Conservation (phyloP, 2,329 filamentous ascomycete species). For the Sordariomycetes sp. region DNA sequence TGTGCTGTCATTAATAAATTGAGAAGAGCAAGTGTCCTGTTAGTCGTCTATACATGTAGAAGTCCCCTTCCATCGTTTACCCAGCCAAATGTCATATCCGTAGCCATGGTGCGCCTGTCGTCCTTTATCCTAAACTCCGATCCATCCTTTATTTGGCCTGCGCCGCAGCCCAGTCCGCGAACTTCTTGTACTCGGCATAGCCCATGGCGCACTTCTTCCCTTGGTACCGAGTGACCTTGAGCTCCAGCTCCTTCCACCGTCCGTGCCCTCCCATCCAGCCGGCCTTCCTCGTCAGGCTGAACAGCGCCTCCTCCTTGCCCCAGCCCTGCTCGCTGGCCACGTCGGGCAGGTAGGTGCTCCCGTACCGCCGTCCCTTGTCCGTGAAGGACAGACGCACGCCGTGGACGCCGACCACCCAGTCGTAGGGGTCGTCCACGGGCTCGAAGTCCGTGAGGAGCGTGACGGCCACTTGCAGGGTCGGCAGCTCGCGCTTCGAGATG, state of each 20-base stretch:
- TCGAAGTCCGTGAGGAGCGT: slow-evolving; percentile 86
- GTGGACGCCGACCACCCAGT: slow-evolving; percentile 82
- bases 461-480: slow-evolving; percentile 54
- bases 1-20: too few species aligned
- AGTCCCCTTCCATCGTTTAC: too few species aligned
- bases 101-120: too few species aligned
- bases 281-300: slow-evolving; percentile 88
- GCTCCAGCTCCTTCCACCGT: slow-evolving; percentile 69
- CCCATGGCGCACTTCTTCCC: slow-evolving; percentile 66
- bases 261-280: slow-evolving; percentile 80
- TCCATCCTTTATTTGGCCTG: too few species aligned
- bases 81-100: too few species aligned
- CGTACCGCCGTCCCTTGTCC: slow-evolving; percentile 63
- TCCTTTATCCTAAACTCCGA: not conserved
- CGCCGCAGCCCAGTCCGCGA: slow-evolving; percentile 62
- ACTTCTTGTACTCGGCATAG: slow-evolving; percentile 69
- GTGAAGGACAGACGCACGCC: slow-evolving; percentile 80
- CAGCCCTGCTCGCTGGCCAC: slow-evolving; percentile 89
- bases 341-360: slow-evolving; percentile 86
- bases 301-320: slow-evolving; percentile 84
- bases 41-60: too few species aligned
- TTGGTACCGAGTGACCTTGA: slow-evolving; percentile 78
- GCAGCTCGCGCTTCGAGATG: slow-evolving; percentile 43
- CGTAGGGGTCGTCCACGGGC: slow-evolving; percentile 59
- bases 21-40: too few species aligned